phyloP scores from a whole-genome alignment of 352 stramenopile species.

The Phytophthora podocarpi region DNA sequence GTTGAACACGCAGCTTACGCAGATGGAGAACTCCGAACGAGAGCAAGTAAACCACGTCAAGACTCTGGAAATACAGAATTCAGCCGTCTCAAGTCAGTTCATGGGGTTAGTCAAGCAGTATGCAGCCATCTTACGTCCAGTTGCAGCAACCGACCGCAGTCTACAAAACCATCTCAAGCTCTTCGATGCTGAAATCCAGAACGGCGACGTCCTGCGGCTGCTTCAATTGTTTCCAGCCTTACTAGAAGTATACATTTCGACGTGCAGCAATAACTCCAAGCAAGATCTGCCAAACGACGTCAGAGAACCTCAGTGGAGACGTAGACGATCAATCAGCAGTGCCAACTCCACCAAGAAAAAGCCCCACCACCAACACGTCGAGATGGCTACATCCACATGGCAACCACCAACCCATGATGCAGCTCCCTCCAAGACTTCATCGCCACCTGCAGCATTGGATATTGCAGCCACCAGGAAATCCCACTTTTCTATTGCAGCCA shows the following conservation, averaged over 20 bases:
- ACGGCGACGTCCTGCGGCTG: constrained; percentile 47
- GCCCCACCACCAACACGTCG: neutral
- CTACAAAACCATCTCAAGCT: constrained; percentile 24
- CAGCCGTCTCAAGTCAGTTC: constrained; percentile 21
- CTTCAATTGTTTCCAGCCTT: constrained; percentile 57
- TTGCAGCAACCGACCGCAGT: constrained; percentile 14
- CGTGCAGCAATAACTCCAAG: neutral
- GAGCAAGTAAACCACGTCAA: constrained; percentile 16
- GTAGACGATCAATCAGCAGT: neutral
- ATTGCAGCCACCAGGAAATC: neutral
- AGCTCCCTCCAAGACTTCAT: neutral
- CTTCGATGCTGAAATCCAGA: constrained; percentile 24
- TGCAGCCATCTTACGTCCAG: constrained; percentile 8
- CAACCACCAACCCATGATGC: neutral
- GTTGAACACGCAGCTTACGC: constrained; percentile 20
- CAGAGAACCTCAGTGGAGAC: neutral
- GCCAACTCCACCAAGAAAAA: neutral
- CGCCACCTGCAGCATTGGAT: neutral
- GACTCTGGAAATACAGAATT: constrained; percentile 16
- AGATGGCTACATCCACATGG: constrained; percentile 2
- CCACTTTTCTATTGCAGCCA: neutral
- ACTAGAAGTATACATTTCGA: constrained; percentile 49
- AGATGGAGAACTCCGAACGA: constrained; percentile 17
- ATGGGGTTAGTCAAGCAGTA: constrained; percentile 28
- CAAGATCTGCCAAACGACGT: neutral